These are phyloP conservation scores for Torrubiella hemipterigena DNA, from an alignment of 2,329 filamentous ascomycete species.

Conservation along the genomic window DNA sequence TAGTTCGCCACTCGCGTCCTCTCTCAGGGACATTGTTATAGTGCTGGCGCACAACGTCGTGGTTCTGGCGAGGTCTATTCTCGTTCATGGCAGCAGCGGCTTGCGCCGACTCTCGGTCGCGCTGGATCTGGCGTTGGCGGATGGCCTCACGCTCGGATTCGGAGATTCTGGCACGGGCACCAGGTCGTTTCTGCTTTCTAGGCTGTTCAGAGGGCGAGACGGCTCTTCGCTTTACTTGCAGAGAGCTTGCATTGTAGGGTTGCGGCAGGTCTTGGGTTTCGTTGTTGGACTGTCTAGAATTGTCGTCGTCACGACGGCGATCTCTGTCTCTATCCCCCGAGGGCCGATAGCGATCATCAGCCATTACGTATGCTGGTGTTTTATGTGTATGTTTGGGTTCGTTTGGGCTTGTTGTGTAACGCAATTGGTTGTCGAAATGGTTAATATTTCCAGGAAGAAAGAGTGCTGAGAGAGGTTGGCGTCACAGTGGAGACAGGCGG, in stretches of 20 bases:
- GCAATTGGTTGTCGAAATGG: slow-evolving; percentile 2
- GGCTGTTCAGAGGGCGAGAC: slow-evolving; percentile 42
- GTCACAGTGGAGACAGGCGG: too few relatives aligned
- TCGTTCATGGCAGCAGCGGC: slow-evolving; percentile 23
- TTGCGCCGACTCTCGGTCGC: slow-evolving; percentile 30
- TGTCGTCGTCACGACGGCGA: slow-evolving; percentile 17
- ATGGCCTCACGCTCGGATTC: slow-evolving; percentile 56
- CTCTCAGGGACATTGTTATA: slow-evolving; percentile 94
- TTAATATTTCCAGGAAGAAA: too few relatives aligned
- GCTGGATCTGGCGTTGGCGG: slow-evolving; percentile 48
- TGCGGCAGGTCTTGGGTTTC: slow-evolving; percentile 37
- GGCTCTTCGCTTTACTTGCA: slow-evolving; percentile 46
- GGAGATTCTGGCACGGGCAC: slow-evolving; percentile 53
- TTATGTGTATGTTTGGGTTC: too few relatives aligned
- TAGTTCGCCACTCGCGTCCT: slow-evolving; percentile 87
- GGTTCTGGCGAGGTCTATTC: slow-evolving; percentile 40
- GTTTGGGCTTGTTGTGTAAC: too few relatives aligned
- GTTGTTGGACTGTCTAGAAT: slow-evolving; percentile 16
- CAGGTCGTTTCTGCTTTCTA: slow-evolving; percentile 58
- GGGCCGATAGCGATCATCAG: too few relatives aligned
- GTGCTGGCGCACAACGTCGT: slow-evolving; percentile 82
- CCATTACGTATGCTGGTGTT: too few relatives aligned
- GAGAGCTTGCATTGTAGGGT: slow-evolving; percentile 46
- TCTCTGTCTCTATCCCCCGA: slow-evolving; percentile 20
- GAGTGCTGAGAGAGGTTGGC: too few relatives aligned